phyloP scores from a whole-genome alignment of 768 basidiomycete species.

The Leccinum pellstonianum region DNA sequence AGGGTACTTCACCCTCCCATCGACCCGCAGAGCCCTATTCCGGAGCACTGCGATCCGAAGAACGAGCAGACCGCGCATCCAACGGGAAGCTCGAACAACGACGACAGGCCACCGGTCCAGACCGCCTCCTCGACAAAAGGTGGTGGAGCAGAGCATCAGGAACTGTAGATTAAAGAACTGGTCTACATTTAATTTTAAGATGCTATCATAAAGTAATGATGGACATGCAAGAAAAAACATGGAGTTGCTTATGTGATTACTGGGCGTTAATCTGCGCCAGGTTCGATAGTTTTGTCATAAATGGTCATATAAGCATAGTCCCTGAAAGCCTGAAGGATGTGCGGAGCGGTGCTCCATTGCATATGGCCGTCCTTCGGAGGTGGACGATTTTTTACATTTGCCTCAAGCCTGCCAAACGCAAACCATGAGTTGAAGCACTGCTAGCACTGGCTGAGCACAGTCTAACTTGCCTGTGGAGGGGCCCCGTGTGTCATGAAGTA shows the following conservation, averaged over 20 bases:
- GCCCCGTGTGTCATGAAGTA: slow-evolving; percentile 68
- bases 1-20: slow-evolving; percentile 73
- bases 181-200: slow-evolving; percentile 12
- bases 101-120: slow-evolving; percentile 28
- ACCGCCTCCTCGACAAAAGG: slow-evolving; percentile 13
- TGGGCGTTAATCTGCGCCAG: slow-evolving; percentile 1
- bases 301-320: slow-evolving; percentile 25
- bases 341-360: neutral
- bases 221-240: slow-evolving; percentile 26
- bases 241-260: slow-evolving; percentile 13
- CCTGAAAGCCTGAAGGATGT: slow-evolving; percentile 13
- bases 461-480: slow-evolving; percentile 40
- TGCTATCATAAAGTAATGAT: slow-evolving; percentile 22
- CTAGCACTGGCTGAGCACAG: slow-evolving; percentile 15
- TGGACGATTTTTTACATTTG: slow-evolving; percentile 14
- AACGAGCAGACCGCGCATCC: slow-evolving; percentile 39
- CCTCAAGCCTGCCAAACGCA: slow-evolving; percentile 29
- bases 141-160: slow-evolving; percentile 20
- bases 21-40: slow-evolving; percentile 73
- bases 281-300: slow-evolving; percentile 24
- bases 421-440: slow-evolving; percentile 22
- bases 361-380: neutral
- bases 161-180: slow-evolving; percentile 30
- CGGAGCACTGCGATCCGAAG: slow-evolving; percentile 70
- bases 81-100: slow-evolving; percentile 29